Percentiles rank a stretch among this genome's conserved stretches.
These are phyloP conservation scores for Brachypodium distachyon DNA, from an alignment of 202 grass and related monocot species.

Conservation along the genomic window DNA sequence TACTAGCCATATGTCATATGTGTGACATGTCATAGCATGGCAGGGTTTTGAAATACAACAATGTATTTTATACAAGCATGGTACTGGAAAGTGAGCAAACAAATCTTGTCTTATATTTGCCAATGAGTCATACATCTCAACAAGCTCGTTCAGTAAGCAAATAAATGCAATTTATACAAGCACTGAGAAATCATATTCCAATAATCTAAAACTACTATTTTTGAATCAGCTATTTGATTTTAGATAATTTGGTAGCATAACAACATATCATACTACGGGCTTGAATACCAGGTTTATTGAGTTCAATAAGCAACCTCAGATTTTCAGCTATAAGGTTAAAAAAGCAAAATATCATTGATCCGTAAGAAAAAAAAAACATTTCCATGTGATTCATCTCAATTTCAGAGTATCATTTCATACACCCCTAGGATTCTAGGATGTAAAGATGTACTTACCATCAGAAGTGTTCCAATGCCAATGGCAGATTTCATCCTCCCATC, in stretches of 20 bases:
- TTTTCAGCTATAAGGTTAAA: background rate
- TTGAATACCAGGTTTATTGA: background rate
- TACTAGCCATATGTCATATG: background rate
- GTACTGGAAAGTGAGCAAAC: background rate
- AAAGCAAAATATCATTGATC: background rate
- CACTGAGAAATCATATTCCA: background rate
- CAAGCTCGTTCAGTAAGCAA: too few relatives aligned
- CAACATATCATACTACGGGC: background rate
- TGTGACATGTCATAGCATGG: constrained; percentile 4
- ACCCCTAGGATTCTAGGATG: background rate
- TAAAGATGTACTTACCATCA: constrained; percentile 58
- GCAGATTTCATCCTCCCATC: constrained; percentile 99
- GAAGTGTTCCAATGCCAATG: constrained; percentile 97
- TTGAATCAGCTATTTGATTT: background rate
- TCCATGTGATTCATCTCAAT: constrained; percentile 2
- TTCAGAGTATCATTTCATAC: constrained; percentile 2
- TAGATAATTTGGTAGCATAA: background rate
- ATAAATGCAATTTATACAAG: too few relatives aligned
- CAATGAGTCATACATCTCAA: background rate
- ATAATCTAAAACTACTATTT: background rate
- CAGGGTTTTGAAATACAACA: background rate
- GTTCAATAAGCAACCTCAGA: background rate
- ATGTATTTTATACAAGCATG: background rate
- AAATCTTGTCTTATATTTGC: background rate
- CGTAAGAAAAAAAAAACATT: background rate